Evolutionary conservation across 2,329 filamentous ascomycete genomes (phyloP), one percentile per base, ranked within the genome.

Genomic region (Penicillium sp.): DNA sequence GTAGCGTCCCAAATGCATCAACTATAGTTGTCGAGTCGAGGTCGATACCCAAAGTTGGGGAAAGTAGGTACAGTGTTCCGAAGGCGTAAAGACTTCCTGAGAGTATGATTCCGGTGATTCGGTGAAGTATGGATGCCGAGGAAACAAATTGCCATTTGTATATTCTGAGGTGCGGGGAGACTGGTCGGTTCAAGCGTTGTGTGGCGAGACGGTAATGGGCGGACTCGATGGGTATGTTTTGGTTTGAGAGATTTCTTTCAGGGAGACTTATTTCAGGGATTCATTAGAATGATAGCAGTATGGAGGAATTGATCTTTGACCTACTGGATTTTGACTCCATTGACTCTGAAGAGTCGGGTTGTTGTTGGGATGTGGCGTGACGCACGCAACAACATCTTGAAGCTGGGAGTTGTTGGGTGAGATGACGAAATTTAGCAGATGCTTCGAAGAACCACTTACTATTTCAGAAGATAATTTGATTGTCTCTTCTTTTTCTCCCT

Each of bases 141-240:
- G 87, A 96, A 65, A 89, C 92, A 77, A 96, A 88, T 73, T 89
- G 85, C 58, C 87, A 84, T 77, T 86, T 83, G 86, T 96, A 96
- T 83, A 93, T 91, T 67, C 79, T 77, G 62, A 96, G 84, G 72
- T 96, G 91, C 49, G 92, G 92, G 31, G 90, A 85, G 66, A 95
- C 83, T 72, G 92, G 92, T 46, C 92, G 92, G 68, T 83, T 76
- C 53, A 87, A 83, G 69, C 92, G 92, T 81, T 96, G 92, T 67
- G 83, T 79, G 69, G 83, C 88, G 71, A 96, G 90, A 76, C 29
- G 55, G 5, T 56, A 6, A 33, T 45, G 26, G 26, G 29, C 31
- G 19, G 50, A 47, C 23, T 35, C 27, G 21, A 21, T 25, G 29
- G 19, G 27, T n/a, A 46, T 23, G 16, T 26, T 44, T 27, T 53